phyloP scores from a whole-genome alignment of 345 rosid species.

The Citrus cavaleriei region DNA sequence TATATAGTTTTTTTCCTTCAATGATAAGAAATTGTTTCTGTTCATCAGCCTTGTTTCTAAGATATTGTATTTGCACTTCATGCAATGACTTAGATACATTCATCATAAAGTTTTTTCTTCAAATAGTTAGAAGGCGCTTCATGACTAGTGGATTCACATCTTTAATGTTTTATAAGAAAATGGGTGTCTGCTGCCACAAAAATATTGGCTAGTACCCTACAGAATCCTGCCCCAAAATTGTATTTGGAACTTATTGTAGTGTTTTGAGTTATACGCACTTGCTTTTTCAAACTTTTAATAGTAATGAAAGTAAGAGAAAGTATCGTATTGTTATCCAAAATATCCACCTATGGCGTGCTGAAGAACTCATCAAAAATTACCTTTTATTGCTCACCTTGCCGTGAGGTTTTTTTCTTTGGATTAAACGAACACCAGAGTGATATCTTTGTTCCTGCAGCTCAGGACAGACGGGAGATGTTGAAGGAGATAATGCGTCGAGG shows the following conservation, averaged over 20 bases:
- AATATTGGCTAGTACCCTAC: neutral
- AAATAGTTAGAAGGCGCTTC: neutral
- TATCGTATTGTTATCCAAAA: neutral
- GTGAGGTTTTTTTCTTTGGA: neutral
- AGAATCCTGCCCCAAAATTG: neutral
- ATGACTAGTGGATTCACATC: neutral
- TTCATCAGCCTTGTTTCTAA: neutral
- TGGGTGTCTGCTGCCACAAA: neutral
- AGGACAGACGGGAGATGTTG: constrained; percentile 92
- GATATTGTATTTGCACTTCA: neutral
- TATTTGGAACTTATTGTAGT: neutral
- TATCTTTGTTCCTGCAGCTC: constrained; percentile 54
- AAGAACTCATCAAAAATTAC: neutral
- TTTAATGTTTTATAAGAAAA: neutral
- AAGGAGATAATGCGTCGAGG: constrained; percentile 99
- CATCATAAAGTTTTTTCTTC: neutral
- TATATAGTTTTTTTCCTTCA: neutral
- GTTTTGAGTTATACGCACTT: neutral
- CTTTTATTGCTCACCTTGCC: neutral
- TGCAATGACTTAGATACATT: constrained; percentile 5
- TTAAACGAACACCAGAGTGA: constrained; percentile 5
- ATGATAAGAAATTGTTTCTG: neutral
- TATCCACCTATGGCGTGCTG: neutral
- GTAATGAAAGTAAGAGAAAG: neutral
- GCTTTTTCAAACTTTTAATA: neutral